A percentile compares a stretch with the other conserved stretches of the same genome.
phyloP scores from a whole-genome alignment of 257 asterid genomes.

The Apocynum venetum region DNA sequence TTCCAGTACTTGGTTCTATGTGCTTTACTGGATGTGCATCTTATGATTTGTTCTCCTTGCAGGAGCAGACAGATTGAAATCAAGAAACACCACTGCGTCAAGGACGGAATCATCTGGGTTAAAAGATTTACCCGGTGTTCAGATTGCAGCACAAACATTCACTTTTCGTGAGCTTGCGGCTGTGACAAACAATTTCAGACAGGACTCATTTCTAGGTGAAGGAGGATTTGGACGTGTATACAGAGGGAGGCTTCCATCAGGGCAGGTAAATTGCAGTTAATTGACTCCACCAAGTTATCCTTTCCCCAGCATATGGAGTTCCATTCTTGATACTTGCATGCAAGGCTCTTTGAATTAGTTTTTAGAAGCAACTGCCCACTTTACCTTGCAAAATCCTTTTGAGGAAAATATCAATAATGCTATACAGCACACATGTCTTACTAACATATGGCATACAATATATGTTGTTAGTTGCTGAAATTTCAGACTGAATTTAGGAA shows the following conservation, averaged over 20 bases:
- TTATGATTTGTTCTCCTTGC: conserved; percentile 21
- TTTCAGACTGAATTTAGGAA: background rate
- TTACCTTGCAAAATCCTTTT: too few species aligned
- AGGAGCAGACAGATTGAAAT: conserved; percentile 79
- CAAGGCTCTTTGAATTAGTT: background rate
- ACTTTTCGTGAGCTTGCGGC: conserved; percentile 93
- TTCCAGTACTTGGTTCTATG: conserved; percentile 5
- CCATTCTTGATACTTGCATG: background rate
- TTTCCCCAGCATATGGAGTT: background rate
- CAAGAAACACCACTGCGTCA: conserved; percentile 50
- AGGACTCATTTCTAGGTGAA: conserved; percentile 88
- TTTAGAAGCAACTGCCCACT: background rate
- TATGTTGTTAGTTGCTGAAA: background rate
- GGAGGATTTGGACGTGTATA: conserved; percentile 97
- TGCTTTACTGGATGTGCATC: conserved; percentile 2
- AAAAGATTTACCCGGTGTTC: conserved; percentile 63
- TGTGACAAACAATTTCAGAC: conserved; percentile 82
- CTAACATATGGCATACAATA: background rate
- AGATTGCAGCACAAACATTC: conserved; percentile 92
- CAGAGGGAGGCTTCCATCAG: conserved; percentile 68
- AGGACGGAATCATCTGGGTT: conserved; percentile 52
- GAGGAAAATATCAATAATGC: background rate
- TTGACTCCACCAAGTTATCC: background rate
- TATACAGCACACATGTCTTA: background rate
- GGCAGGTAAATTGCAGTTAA: conserved; percentile 55